These are phyloP conservation scores for Talaromyces amestolkiae DNA, from an alignment of 2,329 filamentous ascomycete genomes.

Conservation along the genomic window DNA sequence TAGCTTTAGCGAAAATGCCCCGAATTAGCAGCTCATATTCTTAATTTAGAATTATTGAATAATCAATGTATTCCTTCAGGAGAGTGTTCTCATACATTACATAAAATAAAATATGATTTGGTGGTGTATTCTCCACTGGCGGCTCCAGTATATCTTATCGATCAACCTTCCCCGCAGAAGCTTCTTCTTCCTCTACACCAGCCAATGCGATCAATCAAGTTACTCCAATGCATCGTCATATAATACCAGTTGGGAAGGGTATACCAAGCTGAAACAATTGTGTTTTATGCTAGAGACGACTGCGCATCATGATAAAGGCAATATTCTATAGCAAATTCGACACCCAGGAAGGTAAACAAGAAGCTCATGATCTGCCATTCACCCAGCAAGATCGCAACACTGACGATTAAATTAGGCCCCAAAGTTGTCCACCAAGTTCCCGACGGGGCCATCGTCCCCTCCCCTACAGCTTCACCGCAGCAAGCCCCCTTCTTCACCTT, in stretches of 20 bases:
- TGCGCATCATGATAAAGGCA: constrained; percentile 56
- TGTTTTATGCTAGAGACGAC: background rate
- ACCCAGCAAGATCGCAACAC: background rate
- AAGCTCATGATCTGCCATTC: background rate
- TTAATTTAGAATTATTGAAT: constrained; percentile 1
- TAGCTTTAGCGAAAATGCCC: background rate
- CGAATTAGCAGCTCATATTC: background rate
- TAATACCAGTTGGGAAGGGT: background rate
- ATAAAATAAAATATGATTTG: too few species aligned
- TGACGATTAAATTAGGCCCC: constrained; percentile 46
- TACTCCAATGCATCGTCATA: background rate
- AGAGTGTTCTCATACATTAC: background rate
- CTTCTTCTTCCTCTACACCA: background rate
- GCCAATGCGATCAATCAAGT: background rate
- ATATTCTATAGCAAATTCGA: constrained; percentile 69
- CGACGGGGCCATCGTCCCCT: constrained; percentile 55
- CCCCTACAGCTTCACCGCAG: constrained; percentile 42
- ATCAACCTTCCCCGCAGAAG: constrained; percentile 5
- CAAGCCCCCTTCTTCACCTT: constrained; percentile 74
- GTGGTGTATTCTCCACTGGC: background rate
- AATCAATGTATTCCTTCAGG: background rate
- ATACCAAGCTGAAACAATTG: background rate
- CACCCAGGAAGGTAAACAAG: constrained; percentile 51
- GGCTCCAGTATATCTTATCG: background rate
- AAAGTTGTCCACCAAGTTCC: constrained; percentile 65